Base-by-base conservation (phyloP, 768 basidiomycete species). In the Tricholoma bakamatsutake region DNA sequence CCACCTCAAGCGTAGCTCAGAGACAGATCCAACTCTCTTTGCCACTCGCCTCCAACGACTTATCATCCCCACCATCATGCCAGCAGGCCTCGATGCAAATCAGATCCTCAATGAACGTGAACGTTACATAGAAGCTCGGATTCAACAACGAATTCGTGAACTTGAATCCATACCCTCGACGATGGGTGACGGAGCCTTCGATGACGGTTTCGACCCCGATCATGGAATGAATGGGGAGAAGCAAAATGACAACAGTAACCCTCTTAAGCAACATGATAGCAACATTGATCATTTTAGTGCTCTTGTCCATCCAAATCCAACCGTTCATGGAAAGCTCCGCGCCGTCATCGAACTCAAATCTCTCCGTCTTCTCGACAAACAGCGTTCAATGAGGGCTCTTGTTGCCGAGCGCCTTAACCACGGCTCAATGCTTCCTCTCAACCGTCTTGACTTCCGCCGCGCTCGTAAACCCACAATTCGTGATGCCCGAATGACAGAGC, bases 301-400 rank as follows among this genome's bases (percentile, higher is more conserved):
- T 52, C 72, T 75, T 54, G 71, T 80, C 17, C 80, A 85, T 58
- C 83, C 88, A 5, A 78, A 79, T 35, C 71, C 81, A n/a, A 80
- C 77, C 17, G 80, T 83, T 1, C 87, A 90, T 57, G 90, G 89
- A 35, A 95, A 95, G 68, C 75, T 98, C 9, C 86, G 87, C 34
- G 93, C 93, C 0, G 72, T 94, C 54, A 97, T 98, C 58, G 97
- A 98, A 71, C 85, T 98, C 67, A 97, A 95, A 67, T 82, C 85
- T 12, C 81, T 99, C 7, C 83, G 86, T 9, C 79, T 98, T 21
- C 80, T 96, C 21, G 91, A 95, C 57, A 96, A 94, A 66, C 97
- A 99, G 64, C 84, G 90, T n/a, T 75, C 82, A 18, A 77, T 97
- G 67, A 85, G 96, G 6, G 88, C 91, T 8, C 80, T 86, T 53